phyloP scores from a whole-genome alignment of 805 yeast species.

The Tetrapisispora namnaoensis region DNA sequence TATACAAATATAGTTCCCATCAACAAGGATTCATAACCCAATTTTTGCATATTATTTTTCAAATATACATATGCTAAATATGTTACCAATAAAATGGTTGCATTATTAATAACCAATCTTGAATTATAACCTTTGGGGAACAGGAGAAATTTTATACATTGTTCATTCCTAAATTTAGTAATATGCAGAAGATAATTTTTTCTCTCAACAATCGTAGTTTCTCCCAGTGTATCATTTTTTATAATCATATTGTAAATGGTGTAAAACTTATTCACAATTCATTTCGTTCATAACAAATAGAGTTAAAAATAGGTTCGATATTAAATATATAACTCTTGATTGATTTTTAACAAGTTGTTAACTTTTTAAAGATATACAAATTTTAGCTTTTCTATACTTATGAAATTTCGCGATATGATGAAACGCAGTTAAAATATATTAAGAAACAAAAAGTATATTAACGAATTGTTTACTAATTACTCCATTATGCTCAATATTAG shows the following conservation, averaged over 20 bases:
- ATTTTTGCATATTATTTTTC: not conserved
- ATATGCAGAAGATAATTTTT: slow-evolving; percentile 5
- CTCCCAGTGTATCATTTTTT: not conserved
- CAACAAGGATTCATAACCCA: not conserved
- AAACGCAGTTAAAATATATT: no score
- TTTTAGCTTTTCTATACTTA: no score
- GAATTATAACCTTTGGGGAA: slow-evolving; percentile 4
- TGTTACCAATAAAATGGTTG: not conserved
- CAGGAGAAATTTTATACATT: slow-evolving; percentile 9
- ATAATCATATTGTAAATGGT: not conserved
- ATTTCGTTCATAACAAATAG: no score
- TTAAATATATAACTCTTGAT: no score
- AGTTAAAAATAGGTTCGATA: no score
- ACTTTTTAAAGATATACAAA: no score
- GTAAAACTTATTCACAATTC: not conserved
- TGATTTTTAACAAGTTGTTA: no score
- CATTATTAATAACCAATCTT: not conserved
- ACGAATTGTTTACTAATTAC: no score
- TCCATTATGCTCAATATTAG: no score
- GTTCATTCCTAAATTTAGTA: slow-evolving; percentile 4
- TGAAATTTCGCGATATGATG: no score
- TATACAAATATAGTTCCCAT: not conserved
- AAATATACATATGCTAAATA: not conserved
- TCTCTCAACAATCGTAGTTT: not conserved
- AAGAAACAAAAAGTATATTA: no score